phyloP scores from a whole-genome alignment of 176 grass and related monocot genomes.

The maize (Zea mays) region Zm-B73-REFERENCE-NAM-5.0 NC_050103.1:21572501-21573000 shows the following conservation, averaged over 20 bases:
- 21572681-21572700: not conserved
- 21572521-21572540: conserved; percentile 90
- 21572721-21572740: not conserved
- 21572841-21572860: not conserved
- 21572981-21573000: not conserved
- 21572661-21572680: not conserved
- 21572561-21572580: conserved; percentile 82
- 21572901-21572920: conserved; percentile 23
- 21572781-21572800: conserved; percentile 19
- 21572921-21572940: not conserved
- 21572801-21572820: not conserved
- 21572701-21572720: conserved; percentile 8
- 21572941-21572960: conserved; percentile 5
- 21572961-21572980: not conserved
- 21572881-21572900: not conserved
- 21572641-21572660: conserved; percentile 70
- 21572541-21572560: conserved; percentile 70
- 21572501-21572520: conserved; percentile 86
- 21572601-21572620: conserved; percentile 86
- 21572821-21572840: not conserved
- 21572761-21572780: not conserved
- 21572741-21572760: conserved; percentile 3
- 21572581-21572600: conserved; percentile 82
- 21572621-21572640: conserved; percentile 96
- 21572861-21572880: not conserved